phyloP scores from a whole-genome alignment of 805 yeast species.

The Pichia phayaonensis region DNA sequence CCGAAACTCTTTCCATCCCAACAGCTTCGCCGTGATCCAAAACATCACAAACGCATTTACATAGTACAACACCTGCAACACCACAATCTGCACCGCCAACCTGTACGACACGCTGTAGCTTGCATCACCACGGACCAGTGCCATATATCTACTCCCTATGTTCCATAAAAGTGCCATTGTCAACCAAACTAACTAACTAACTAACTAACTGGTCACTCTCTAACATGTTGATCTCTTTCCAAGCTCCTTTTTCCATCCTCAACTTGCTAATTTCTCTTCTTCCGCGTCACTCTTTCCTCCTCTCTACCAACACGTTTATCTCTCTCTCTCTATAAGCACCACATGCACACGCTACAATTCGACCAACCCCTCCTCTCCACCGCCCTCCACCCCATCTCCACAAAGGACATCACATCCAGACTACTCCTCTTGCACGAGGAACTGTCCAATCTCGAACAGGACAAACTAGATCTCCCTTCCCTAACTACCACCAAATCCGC shows the following conservation, averaged over 20 bases:
- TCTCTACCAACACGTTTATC: not conserved
- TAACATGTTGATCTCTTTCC: no score
- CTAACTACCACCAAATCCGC: slow-evolving; percentile 41
- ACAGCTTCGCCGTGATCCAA: slow-evolving; percentile 53
- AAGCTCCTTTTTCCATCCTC: no score
- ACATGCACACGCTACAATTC: slow-evolving; percentile 9
- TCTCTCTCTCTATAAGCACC: not conserved
- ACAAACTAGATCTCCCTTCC: slow-evolving; percentile 39
- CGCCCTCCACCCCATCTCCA: slow-evolving; percentile 46
- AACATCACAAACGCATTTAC: slow-evolving; percentile 61
- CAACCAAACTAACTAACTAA: no score
- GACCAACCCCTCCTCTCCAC: slow-evolving; percentile 41
- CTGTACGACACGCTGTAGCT: not conserved
- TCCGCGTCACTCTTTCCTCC: no score
- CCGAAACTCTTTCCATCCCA: slow-evolving; percentile 55
- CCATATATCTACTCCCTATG: no score
- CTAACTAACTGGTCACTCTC: no score
- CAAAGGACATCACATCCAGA: slow-evolving; percentile 53
- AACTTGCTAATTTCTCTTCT: no score
- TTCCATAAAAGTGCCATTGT: no score
- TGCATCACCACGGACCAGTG: no score
- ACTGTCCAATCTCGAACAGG: slow-evolving; percentile 56
- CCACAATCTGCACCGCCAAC: slow-evolving; percentile 51
- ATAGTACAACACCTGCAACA: slow-evolving; percentile 75
- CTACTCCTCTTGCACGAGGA: slow-evolving; percentile 55